phyloP scores from a whole-genome alignment of 495 filamentous ascomycete species.

The Penicillium simplicissimum region DNA sequence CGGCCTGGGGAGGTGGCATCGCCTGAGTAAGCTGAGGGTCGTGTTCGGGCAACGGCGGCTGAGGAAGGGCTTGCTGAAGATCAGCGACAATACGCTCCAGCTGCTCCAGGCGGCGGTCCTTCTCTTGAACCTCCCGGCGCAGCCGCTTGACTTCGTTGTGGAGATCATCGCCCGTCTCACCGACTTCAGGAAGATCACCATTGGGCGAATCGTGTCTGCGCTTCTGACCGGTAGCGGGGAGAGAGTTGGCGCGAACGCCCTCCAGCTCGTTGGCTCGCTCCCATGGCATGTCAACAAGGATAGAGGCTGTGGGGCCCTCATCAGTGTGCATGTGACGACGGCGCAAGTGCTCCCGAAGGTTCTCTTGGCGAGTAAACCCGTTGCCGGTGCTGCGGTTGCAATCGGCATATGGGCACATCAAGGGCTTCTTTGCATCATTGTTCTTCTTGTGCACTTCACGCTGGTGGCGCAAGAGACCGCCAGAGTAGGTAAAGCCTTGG shows the following conservation, averaged over 20 bases:
- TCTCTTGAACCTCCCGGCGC: conserved; percentile 55
- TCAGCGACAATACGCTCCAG: conserved; percentile 48
- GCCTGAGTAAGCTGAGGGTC: conserved; percentile 20
- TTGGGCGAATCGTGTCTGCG: conserved; percentile 49
- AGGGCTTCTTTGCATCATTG: conserved; percentile 76
- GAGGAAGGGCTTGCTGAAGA: conserved; percentile 45
- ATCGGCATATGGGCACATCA: conserved; percentile 78
- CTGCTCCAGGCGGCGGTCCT: conserved; percentile 48
- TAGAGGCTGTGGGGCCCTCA: conserved; percentile 35
- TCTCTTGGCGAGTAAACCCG: conserved; percentile 87
- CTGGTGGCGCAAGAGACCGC: conserved; percentile 83
- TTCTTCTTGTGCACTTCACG: conserved; percentile 88
- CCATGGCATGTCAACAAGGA: conserved; percentile 32
- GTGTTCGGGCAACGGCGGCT: conserved; percentile 23
- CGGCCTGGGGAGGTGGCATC: conserved; percentile 23
- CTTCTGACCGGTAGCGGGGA: conserved; percentile 36
- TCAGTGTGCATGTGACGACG: conserved; percentile 70
- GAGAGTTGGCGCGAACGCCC: conserved; percentile 27
- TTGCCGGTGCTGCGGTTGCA: conserved; percentile 83
- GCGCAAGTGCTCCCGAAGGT: conserved; percentile 85
- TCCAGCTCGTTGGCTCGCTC: conserved; percentile 28
- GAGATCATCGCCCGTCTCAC: conserved; percentile 49
- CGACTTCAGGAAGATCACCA: conserved; percentile 34
- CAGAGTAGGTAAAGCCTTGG: conserved; percentile 90
- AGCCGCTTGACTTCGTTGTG: conserved; percentile 60